Evolutionary conservation across 2,329 filamentous ascomycete species (phyloP), one percentile per base, ranked within the genome.

Genomic region (Didymosphaeria variabile): DNA sequence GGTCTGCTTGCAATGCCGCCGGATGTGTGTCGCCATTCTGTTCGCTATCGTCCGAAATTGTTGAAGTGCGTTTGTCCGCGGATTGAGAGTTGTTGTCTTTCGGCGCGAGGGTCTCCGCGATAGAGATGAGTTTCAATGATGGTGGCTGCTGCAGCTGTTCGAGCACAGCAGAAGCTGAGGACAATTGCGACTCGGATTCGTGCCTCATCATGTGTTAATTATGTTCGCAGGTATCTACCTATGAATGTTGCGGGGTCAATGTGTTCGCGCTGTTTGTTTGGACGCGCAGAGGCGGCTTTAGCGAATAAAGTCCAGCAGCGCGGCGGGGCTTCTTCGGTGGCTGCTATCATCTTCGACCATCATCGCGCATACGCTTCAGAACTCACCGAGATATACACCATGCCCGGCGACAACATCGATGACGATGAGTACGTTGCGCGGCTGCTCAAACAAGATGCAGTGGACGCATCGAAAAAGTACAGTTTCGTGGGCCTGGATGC

Each of bases 381-480:
- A 47, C 50, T 46, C 44, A 21, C 42, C 38, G 54, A n/a, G 40
- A 47, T 26, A 8, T 36, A 40, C 38, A 60, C 31, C 40, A 76
- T 77, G 73, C 57, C 70, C 3, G 57, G 40, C n/a, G 49, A 60
- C 42, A 56, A 66, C 36, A 34, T 73, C 17, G 55, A 73, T 50
- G 89, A 88, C 21, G 92, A 96, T 74, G 90, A 92, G 55, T 93
- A 93, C 72, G 88, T 97, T 64, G 92, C 92, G 17, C 85, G 86
- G 51, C 82, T 97, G n/a, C 84, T 98, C 38, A 87, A 89, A 54
- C 87, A 91, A 67, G 94, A 97, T 78, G 94, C 94, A 13, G 88
- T 86, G 61, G 87, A 90, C 60, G 90, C 85, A 68, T 91, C 90
- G 2, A 80, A 91, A 50, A 91, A 87, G 72, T 95, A 94, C 76